Evolutionary conservation across 2,329 filamentous ascomycete species (phyloP), one percentile per base, ranked within the genome.

Genomic region (Penicillium sp.): DNA sequence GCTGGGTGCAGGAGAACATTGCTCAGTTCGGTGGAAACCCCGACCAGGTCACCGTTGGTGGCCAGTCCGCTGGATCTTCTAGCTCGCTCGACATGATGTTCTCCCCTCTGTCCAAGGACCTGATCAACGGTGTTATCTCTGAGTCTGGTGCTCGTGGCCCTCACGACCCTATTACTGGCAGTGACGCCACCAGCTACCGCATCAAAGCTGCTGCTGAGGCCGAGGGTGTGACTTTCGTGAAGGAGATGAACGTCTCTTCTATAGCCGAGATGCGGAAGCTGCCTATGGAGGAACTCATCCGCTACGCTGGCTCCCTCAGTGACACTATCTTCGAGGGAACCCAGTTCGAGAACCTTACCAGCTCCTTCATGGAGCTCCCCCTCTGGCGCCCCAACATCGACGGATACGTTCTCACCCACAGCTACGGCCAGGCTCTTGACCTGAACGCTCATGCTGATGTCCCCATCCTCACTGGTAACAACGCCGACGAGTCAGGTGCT

Each of bases 231-330:
- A 56, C 58, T 2, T 80, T 76, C 61, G 66, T 80, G 5, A 53
- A 60, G 3, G 53, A 73, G 1, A 55, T 75, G 14, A 77, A 77
- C 42, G 75, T 77, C 26, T 73, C 69, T 4, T 42, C 48, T 15
- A 29, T 50, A 1, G 35, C 35, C 6, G 48, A 29, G 12, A 29
- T 42, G 35, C 73, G 77, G 5, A 56, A 71, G 12, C 59, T 78
- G 23, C 63, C 75, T 4, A 75, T 69, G 7, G 62, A 67, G 1
- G 62, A 63, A 1, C 62, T 81, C 4, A 70, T 77, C n/a, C 54
- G 57, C 11, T 56, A 59, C 7, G 48, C 7, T 9, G 48, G 26
- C 41, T 57, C 47, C 6, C 48, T 54, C 11, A 54, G 37, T 18
- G 66, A 70, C 33, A 63, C 61, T n/a, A 62, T 59, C 20, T 60